These are phyloP conservation scores for Suillus clintonianus DNA, from an alignment of 768 basidiomycete species.

Conservation along the genomic window DNA sequence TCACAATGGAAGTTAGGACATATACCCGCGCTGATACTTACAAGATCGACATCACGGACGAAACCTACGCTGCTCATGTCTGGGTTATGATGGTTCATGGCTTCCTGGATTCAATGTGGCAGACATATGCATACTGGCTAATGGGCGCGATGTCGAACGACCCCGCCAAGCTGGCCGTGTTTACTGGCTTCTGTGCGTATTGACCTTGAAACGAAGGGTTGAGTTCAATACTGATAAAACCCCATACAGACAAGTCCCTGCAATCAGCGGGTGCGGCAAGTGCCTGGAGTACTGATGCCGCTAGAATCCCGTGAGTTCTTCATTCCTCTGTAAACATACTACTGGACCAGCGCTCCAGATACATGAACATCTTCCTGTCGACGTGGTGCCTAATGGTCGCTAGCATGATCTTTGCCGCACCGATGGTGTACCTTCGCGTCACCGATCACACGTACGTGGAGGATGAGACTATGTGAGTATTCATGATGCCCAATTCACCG, in stretches of 20 bases:
- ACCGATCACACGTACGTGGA: conserved; percentile 52
- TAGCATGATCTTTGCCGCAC: conserved; percentile 61
- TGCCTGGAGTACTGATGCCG: conserved; percentile 65
- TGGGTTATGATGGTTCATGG: conserved; percentile 68
- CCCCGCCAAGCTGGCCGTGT: conserved; percentile 72
- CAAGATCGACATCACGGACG: conserved; percentile 59
- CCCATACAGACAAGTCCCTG: conserved; percentile 57
- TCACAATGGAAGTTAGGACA: conserved; percentile 28
- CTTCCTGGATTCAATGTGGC: conserved; percentile 77
- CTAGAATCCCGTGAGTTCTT: conserved; percentile 54
- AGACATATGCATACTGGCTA: conserved; percentile 74
- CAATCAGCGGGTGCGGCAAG: conserved; percentile 73
- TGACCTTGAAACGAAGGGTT: background rate
- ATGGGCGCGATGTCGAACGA: conserved; percentile 84
- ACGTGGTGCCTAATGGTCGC: conserved; percentile 66
- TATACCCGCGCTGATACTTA: conserved; percentile 54
- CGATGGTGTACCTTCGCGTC: conserved; percentile 69
- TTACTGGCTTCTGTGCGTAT: conserved; percentile 71
- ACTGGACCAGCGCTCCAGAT: conserved; percentile 29
- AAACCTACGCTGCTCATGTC: conserved; percentile 51
- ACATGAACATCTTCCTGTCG: conserved; percentile 67
- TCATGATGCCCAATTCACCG: background rate
- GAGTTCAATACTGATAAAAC: background rate
- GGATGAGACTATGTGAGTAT: conserved; percentile 53
- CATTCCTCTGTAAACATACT: background rate